Evolutionary conservation across 2,329 filamentous ascomycete genomes (phyloP), one percentile per base, ranked within the genome.

Genomic region (Myriangium duriaei): DNA sequence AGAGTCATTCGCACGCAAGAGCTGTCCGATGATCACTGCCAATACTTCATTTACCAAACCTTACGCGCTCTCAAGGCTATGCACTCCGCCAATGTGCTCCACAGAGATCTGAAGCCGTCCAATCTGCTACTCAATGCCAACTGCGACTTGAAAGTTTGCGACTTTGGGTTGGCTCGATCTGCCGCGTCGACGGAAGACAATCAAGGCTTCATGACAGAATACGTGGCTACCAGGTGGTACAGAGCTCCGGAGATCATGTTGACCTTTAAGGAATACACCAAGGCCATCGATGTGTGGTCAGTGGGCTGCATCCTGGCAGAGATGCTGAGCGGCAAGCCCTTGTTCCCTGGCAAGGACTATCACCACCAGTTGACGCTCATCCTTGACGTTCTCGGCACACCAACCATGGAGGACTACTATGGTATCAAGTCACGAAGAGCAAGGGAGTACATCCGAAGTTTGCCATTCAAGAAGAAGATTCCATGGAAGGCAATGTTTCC

Each of bases 151-250:
- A 98, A 98, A 65, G 91, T 98, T 50, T 98, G 91, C 65, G 91
- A 98, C 61, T 98, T 98, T 55, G 91, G 91, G 56, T 76, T 98
- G 41, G 91, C 91, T 34, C 79, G 57, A 18, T 96, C 88, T 7
- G 91, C 91, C 10, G 91, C 91, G 6, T 95, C 88, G 7, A 92
- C 92, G 50, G 91, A 98, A 57, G 91, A 98, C 62, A 98, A 98
- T 65, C 95, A 88, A n/a, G 91, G 91, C 14, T 98, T 98, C 74
- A 98, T 98, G 91, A 98, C 91, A 11, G 91, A 98, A 92, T 98
- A 98, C 59, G 91, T 98, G 41, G 91, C 91, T 36, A 98, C 91
- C 32, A 80, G 91, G 54, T 98, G 91, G 91, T 98, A 98, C 65
- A 86, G 91, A 62, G 91, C 91, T 4, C 91, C 91, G 3, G 91